These are phyloP conservation scores for Fusarium algeriense DNA, from an alignment of 2,329 filamentous ascomycete species.

Conservation along the genomic window DNA sequence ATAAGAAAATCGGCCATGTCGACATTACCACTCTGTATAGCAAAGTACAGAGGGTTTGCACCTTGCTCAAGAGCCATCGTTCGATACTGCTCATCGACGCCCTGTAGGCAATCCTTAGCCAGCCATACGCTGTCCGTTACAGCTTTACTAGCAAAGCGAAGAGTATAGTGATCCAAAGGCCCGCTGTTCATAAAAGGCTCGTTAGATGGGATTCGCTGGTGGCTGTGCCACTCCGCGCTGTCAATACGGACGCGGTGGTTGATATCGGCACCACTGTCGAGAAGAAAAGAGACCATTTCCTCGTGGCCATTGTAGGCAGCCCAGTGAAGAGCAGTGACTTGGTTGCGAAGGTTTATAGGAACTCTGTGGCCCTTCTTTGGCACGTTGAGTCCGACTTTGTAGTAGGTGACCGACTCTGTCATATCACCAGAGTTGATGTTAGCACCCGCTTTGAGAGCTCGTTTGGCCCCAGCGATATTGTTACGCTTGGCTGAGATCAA, in stretches of 20 bases:
- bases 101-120: neutral
- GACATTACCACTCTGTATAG: neutral
- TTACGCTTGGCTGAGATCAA: neutral
- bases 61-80: neutral
- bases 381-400: neutral
- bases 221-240: neutral
- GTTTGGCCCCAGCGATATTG: neutral
- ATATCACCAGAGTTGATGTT: neutral
- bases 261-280: neutral
- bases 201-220: fast-evolving
- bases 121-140: neutral
- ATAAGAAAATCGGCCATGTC: neutral
- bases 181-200: too few relatives aligned
- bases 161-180: neutral
- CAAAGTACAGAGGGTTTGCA: slow-evolving; percentile 27
- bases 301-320: neutral
- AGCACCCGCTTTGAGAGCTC: neutral
- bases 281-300: neutral
- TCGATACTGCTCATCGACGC: neutral
- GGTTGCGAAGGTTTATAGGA: neutral
- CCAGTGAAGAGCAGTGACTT: slow-evolving; percentile 24
- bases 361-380: neutral
- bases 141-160: neutral
- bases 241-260: slow-evolving; percentile 18
- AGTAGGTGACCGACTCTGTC: neutral